phyloP scores from a whole-genome alignment of 805 yeast genomes.

The Lipomyces chichibuensis region DNA sequence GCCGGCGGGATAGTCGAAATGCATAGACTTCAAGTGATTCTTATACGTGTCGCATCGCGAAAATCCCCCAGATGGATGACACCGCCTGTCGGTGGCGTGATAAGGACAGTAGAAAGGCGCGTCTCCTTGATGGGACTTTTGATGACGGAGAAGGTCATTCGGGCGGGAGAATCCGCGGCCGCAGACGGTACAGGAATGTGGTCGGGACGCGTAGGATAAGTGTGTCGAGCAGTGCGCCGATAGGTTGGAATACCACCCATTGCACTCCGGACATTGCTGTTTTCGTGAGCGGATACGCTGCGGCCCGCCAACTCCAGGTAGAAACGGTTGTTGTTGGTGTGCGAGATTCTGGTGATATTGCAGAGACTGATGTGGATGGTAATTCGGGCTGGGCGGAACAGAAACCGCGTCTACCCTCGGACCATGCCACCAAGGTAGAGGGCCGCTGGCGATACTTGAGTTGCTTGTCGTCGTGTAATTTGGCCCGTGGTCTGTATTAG shows the following conservation, averaged over 20 bases:
- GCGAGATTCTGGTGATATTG: neutral
- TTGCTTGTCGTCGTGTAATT: neutral
- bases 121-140: conserved; percentile 82
- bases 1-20: conserved; percentile 85
- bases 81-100: conserved; percentile 49
- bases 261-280: conserved; percentile 73
- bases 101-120: conserved; percentile 82
- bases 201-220: conserved; percentile 68
- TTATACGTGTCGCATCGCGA: conserved; percentile 90
- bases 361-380: neutral
- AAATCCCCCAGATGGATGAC: conserved; percentile 84
- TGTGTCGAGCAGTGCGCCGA: conserved; percentile 85
- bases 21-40: conserved; percentile 87
- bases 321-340: neutral
- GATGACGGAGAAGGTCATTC: conserved; percentile 83
- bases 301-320: conserved; percentile 12
- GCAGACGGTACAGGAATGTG: conserved; percentile 77
- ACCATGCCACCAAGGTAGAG: neutral
- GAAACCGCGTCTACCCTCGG: neutral
- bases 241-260: conserved; percentile 69
- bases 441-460: neutral
- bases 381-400: neutral
- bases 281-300: conserved; percentile 48
- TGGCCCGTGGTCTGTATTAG: neutral
- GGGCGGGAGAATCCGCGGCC: conserved; percentile 84